phyloP scores from a whole-genome alignment of 495 filamentous ascomycete species.

The Wilcoxina mikolae region DNA sequence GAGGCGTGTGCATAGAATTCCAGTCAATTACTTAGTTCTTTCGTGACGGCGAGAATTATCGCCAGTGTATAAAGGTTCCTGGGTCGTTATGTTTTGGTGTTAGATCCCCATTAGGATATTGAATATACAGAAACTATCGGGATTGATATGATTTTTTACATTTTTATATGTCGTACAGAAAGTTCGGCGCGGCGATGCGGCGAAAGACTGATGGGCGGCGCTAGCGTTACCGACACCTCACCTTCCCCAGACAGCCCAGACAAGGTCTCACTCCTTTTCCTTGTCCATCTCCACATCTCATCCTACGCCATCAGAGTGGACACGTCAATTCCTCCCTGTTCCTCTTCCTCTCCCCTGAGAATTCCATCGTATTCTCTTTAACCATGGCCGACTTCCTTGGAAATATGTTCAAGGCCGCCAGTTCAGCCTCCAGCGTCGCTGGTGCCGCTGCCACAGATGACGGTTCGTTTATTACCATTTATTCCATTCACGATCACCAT shows the following conservation, averaged over 20 bases:
- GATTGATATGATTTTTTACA: too few species aligned
- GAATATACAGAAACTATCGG: too few species aligned
- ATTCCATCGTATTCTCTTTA: neutral
- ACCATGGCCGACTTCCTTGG: slow-evolving; percentile 5
- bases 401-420: slow-evolving; percentile 4
- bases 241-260: neutral
- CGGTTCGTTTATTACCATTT: neutral
- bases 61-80: too few species aligned
- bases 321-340: neutral
- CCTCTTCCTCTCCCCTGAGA: neutral
- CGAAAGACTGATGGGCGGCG: neutral
- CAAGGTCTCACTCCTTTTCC: neutral
- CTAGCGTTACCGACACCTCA: neutral
- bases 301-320: neutral
- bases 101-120: too few species aligned
- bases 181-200: neutral
- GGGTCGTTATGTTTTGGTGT: too few species aligned
- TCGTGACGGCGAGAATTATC: too few species aligned
- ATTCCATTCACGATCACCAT: neutral
- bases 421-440: neutral
- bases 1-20: slow-evolving; percentile 3
- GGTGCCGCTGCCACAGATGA: neutral
- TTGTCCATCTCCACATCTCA: neutral
- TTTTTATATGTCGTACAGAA: too few species aligned
- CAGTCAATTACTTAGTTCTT: neutral